Conservation (phyloP, 1,284 basidiomycete species). For the Moesziomyces sp. region DNA sequence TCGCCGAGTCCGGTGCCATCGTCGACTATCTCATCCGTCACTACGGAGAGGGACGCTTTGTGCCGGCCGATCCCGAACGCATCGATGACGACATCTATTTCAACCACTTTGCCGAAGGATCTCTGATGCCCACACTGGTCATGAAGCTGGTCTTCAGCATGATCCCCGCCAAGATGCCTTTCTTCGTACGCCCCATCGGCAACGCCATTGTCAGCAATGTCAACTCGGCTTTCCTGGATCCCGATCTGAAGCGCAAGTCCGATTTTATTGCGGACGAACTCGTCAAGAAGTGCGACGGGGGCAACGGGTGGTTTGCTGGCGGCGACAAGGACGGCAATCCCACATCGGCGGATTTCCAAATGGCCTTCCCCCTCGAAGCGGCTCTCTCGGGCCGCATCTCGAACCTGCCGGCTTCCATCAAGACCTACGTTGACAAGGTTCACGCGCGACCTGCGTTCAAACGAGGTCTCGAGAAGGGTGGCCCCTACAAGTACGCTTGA, state of each 20-base stretch:
- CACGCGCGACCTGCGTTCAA: constrained; percentile 61
- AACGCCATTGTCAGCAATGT: constrained; percentile 50
- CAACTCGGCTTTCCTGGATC: constrained; percentile 49
- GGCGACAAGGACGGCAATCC: constrained; percentile 65
- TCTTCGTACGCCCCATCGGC: constrained; percentile 62
- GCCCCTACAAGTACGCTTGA: constrained; percentile 55
- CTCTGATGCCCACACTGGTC: constrained; percentile 61
- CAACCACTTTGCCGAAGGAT: constrained; percentile 64
- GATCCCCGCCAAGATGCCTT: constrained; percentile 59
- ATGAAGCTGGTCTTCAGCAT: constrained; percentile 60
- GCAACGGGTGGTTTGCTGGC: constrained; percentile 61
- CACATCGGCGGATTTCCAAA: constrained; percentile 65
- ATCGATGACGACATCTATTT: constrained; percentile 59
- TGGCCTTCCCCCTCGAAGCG: constrained; percentile 65
- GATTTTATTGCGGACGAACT: constrained; percentile 50
- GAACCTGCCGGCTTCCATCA: constrained; percentile 46
- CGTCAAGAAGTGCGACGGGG: constrained; percentile 40
- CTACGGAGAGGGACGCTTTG: constrained; percentile 59
- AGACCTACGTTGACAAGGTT: constrained; percentile 57
- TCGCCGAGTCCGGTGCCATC: constrained; percentile 65
- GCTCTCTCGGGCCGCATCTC: constrained; percentile 48
- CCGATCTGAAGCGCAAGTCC: constrained; percentile 54
- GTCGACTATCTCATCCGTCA: constrained; percentile 65
- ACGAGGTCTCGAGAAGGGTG: constrained; percentile 61
- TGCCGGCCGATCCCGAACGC: constrained; percentile 37